Percentiles rank a stretch among this genome's conserved stretches.
Conservation (phyloP, 2,329 filamentous ascomycete species). For the Diaporthe sp. region DNA sequence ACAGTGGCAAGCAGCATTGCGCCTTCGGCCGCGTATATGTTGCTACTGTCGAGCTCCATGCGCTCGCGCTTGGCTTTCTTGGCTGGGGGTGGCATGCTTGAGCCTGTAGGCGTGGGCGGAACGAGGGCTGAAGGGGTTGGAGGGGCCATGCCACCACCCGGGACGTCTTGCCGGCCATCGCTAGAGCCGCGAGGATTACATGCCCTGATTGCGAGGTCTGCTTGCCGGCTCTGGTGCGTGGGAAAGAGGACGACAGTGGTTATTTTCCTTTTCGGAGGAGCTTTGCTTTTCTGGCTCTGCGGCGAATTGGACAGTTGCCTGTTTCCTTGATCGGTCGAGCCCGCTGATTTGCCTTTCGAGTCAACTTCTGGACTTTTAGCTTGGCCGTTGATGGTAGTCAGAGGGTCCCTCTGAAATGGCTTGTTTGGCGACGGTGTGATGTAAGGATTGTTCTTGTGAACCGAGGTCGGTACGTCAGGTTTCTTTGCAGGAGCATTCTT, state of each 20-base stretch:
- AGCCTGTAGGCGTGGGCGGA: conserved; percentile 72
- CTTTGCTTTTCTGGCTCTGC: conserved; percentile 60
- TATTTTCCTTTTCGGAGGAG: conserved; percentile 72
- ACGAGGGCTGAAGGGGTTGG: conserved; percentile 75
- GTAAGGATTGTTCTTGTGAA: conserved; percentile 93
- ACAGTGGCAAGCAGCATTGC: conserved; percentile 81
- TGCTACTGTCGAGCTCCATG: conserved; percentile 82
- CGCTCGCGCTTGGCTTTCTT: conserved; percentile 79
- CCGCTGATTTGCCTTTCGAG: conserved; percentile 56
- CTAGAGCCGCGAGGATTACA: conserved; percentile 71
- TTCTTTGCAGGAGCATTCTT: conserved; percentile 66
- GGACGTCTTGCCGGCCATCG: conserved; percentile 49
- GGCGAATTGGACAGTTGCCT: conserved; percentile 66
- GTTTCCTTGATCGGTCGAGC: conserved; percentile 70
- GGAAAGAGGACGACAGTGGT: conserved; percentile 88
- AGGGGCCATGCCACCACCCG: conserved; percentile 67
- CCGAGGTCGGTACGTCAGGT: conserved; percentile 80
- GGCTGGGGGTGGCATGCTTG: conserved; percentile 69
- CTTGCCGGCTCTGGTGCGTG: conserved; percentile 80
- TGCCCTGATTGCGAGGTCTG: conserved; percentile 82
- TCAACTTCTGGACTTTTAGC: conserved; percentile 48
- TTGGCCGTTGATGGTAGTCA: conserved; percentile 45
- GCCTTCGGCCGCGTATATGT: conserved; percentile 81
- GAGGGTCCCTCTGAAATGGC: conserved; percentile 75
- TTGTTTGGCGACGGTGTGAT: conserved; percentile 90